Percentiles rank a stretch among this genome's conserved stretches.
These are phyloP conservation scores for Coemansia sp. DNA, from an alignment of 192 early-diverging fungal genomes.

Conservation along the genomic window DNA sequence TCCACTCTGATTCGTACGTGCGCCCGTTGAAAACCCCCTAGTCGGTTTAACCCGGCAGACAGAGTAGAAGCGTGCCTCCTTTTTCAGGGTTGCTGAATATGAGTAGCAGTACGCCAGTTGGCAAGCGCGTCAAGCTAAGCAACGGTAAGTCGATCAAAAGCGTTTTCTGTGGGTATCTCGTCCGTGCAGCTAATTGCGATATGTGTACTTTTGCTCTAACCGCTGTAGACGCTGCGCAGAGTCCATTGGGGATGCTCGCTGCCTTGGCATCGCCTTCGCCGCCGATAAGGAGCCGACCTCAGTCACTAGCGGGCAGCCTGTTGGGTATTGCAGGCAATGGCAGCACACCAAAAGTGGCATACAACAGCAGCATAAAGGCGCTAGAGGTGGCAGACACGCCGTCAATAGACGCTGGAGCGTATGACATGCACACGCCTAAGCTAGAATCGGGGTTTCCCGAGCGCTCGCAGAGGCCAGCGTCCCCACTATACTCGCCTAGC, in stretches of 20 bases:
- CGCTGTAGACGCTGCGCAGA: constrained; percentile 21
- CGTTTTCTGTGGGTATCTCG: background rate
- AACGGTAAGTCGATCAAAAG: background rate
- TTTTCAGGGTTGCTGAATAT: background rate
- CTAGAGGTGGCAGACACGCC: background rate
- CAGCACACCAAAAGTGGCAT: background rate
- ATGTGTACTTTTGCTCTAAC: background rate
- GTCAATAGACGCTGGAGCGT: constrained; percentile 2
- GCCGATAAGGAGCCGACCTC: constrained; percentile 2
- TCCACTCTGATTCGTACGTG: background rate
- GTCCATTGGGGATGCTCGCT: constrained; percentile 46
- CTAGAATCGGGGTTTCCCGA: background rate
- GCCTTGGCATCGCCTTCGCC: constrained; percentile 42
- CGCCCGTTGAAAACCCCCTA: background rate
- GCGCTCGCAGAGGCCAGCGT: constrained; percentile 12
- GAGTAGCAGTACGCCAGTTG: constrained; percentile 13
- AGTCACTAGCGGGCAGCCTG: background rate
- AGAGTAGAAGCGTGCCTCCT: background rate
- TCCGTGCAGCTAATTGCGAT: background rate
- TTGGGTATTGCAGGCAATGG: background rate
- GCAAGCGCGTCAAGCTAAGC: constrained; percentile 9
- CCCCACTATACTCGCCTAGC: constrained; percentile 43
- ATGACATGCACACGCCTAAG: background rate
- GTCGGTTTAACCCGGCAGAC: background rate
- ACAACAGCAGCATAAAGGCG: background rate